Percentiles rank a stretch among this genome's conserved stretches.
These are phyloP conservation scores for Lavandula angustifolia DNA, from an alignment of 257 asterid species.

Conservation along the genomic window DNA sequence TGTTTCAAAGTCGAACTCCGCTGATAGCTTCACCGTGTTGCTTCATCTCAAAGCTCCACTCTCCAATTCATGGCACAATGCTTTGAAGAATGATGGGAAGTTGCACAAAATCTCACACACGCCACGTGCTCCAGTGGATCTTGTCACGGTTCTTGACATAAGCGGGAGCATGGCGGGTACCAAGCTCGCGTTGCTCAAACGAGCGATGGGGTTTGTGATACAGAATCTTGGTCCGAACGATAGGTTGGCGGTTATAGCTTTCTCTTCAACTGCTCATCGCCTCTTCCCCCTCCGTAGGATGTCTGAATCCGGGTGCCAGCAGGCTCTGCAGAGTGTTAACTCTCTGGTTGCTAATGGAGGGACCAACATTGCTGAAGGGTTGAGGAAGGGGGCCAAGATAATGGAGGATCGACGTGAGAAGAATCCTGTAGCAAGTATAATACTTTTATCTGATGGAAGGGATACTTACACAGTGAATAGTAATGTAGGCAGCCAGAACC, in stretches of 20 bases:
- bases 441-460: conserved; percentile 89
- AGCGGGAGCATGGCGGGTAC: conserved; percentile 99
- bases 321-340: conserved; percentile 85
- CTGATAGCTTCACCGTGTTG: conserved; percentile 60
- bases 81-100: conserved; percentile 32
- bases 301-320: conserved; percentile 89
- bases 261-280: conserved; percentile 95
- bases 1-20: conserved; percentile 43
- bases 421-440: conserved; percentile 85
- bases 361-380: conserved; percentile 93
- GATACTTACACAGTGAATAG: conserved; percentile 83
- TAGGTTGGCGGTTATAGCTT: conserved; percentile 86
- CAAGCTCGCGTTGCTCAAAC: conserved; percentile 86
- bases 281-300: conserved; percentile 85
- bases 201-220: conserved; percentile 98
- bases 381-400: conserved; percentile 88
- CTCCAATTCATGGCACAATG: conserved; percentile 51
- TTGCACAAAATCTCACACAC: conserved; percentile 46
- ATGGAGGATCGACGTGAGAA: conserved; percentile 84
- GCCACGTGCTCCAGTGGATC: conserved; percentile 91
- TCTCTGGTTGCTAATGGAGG: conserved; percentile 92
- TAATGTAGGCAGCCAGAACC: conserved; percentile 33
- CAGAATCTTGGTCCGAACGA: conserved; percentile 94
- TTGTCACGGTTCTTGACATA: conserved; percentile 94
- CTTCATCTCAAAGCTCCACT: conserved; percentile 87